Percentiles rank a stretch among this genome's conserved stretches.
Conservation (phyloP, 1,139 yeast genomes). For the Geotrichum reessii region DNA sequence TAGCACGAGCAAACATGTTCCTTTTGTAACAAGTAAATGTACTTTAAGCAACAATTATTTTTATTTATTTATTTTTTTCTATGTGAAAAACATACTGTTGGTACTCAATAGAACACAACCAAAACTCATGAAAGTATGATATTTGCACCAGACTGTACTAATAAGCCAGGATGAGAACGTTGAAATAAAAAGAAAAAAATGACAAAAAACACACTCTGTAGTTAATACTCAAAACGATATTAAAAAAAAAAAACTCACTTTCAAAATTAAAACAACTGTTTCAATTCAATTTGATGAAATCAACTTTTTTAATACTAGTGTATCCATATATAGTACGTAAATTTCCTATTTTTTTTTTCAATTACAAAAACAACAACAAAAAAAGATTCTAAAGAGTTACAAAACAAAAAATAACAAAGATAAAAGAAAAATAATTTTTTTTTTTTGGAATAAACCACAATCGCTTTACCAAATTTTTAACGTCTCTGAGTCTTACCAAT, state of each 20-base stretch:
- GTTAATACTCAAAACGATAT: too few species aligned
- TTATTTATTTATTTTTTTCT: not conserved
- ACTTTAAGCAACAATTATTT: not conserved
- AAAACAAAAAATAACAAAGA: not conserved
- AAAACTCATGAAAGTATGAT: too few species aligned
- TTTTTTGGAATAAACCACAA: not conserved
- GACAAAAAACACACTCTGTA: too few species aligned
- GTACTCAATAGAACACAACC: not conserved
- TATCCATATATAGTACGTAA: too few species aligned
- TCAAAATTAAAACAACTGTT: not conserved
- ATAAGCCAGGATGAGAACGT: too few species aligned
- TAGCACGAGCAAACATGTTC: not conserved
- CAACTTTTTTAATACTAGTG: not conserved
- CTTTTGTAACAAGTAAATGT: not conserved
- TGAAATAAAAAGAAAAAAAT: too few species aligned
- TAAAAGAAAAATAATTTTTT: not conserved
- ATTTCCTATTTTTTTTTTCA: not conserved
- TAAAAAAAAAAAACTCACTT: not conserved
- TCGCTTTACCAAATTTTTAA: too few species aligned
- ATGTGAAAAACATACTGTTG: not conserved
- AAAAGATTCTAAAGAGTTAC: not conserved
- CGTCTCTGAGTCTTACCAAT: constrained; percentile 68
- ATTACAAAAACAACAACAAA: not conserved
- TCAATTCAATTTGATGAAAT: not conserved
- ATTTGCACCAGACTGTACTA: too few species aligned